A percentile compares a stretch with the other conserved stretches of the same genome.
These are phyloP conservation scores for Ambrosia hybrid DNA, from an alignment of 140 eudicot species.

Conservation along the genomic window DNA sequence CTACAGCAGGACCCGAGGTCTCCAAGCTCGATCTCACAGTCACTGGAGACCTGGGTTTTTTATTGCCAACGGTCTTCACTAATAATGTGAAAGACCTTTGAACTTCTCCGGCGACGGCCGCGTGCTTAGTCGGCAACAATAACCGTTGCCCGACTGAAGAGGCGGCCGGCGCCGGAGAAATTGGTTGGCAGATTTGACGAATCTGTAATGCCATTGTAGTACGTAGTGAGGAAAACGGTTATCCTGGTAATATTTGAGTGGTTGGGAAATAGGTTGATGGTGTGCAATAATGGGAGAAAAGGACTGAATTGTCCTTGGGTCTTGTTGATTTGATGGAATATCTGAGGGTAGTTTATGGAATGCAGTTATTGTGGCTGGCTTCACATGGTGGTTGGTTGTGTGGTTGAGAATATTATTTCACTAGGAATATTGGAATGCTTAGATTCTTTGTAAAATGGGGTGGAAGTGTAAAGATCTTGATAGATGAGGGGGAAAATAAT, in stretches of 20 bases:
- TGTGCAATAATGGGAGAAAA: slow-evolving; percentile 17
- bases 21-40: slow-evolving; percentile 52
- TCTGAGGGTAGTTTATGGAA: slow-evolving; percentile 28
- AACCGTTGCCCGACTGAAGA: slow-evolving; percentile 1
- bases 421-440: not conserved
- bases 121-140: slow-evolving; percentile 4
- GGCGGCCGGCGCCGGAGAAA: slow-evolving; percentile 15
- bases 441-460: not conserved
- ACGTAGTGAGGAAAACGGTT: slow-evolving; percentile 9
- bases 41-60: slow-evolving; percentile 16
- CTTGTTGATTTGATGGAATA: not conserved
- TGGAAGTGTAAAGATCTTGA: not conserved
- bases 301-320: slow-evolving; percentile 20
- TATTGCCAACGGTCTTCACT: slow-evolving; percentile 4
- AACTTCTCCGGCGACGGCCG: slow-evolving; percentile 15
- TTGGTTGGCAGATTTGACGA: slow-evolving; percentile 22
- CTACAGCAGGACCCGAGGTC: slow-evolving; percentile 37
- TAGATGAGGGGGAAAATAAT: not conserved
- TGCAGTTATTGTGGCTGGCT: slow-evolving; percentile 6
- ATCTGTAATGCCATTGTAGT: slow-evolving; percentile 34
- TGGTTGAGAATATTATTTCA: not conserved
- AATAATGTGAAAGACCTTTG: slow-evolving; percentile 4
- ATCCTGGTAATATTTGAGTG: slow-evolving; percentile 19
- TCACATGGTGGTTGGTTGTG: not conserved
- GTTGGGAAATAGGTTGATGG: slow-evolving; percentile 20